Conservation (phyloP, 192 early-diverging fungal species). For the Chytriomyces confervae region DNA sequence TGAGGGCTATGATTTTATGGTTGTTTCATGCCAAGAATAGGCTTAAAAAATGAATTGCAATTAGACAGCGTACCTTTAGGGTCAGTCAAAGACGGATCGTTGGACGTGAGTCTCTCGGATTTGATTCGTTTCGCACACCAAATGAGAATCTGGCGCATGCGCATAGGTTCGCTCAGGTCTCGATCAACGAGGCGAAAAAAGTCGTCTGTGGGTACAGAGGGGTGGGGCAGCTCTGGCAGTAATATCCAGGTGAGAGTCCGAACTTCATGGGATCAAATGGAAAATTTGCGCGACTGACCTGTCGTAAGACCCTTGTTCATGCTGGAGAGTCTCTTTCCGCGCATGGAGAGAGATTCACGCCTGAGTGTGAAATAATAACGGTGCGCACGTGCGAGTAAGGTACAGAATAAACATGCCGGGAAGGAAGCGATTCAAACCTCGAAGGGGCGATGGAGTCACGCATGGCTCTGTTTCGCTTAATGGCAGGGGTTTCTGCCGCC, state of each 20-base stretch:
- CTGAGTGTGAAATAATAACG: not conserved
- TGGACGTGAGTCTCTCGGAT: constrained; percentile 2
- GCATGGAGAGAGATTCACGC: constrained; percentile 4
- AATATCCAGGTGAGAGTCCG: not conserved
- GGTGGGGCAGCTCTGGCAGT: constrained; percentile 62
- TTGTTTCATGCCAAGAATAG: not conserved
- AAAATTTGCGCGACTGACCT: not conserved
- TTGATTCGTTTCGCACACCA: constrained; percentile 66
- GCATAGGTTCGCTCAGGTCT: constrained; percentile 68
- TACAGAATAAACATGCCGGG: not conserved
- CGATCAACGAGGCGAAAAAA: constrained; percentile 73
- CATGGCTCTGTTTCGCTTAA: constrained; percentile 40
- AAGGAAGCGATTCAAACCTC: too few species aligned
- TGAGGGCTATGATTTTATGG: constrained; percentile 31
- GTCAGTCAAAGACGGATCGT: not conserved
- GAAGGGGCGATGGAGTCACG: constrained; percentile 10
- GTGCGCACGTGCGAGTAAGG: not conserved
- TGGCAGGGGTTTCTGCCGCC: constrained; percentile 43
- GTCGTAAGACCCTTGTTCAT: constrained; percentile 1
- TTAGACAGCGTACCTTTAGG: not conserved
- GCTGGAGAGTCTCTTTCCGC: constrained; percentile 37
- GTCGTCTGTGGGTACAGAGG: constrained; percentile 56
- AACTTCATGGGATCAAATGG: not conserved
- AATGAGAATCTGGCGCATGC: constrained; percentile 69
- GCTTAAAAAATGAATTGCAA: not conserved